Evolutionary conservation across 768 basidiomycete genomes (phyloP), one percentile per base, ranked within the genome.

Genomic region (Russula ochroleuca): DNA sequence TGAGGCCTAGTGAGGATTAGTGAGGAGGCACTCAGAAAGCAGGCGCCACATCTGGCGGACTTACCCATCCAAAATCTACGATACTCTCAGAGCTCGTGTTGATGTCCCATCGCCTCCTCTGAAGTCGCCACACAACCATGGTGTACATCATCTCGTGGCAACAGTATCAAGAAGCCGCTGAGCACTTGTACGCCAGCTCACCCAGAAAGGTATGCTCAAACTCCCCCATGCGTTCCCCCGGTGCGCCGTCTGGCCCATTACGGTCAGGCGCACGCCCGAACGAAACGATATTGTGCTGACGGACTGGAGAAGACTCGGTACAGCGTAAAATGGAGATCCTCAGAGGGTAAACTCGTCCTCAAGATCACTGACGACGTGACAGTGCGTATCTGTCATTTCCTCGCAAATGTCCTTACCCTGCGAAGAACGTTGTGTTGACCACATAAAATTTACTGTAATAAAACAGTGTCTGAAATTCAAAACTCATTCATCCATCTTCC

Each of bases 401-500:
- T 45, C 40, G 21, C 62, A 33, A 47, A 15, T 28, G 28, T 28
- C 28, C 28, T 23, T 19, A 10, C 38, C 59, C 47, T n/a, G 19
- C 53, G 50, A 52, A 10, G 14, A 9, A 33, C 5, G 14, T 25
- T 21, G 6, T 11, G 6, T 51, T 19, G 28, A 33, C 8, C 19
- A 17, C 15, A 15, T 8, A 17, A 25, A 10, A 11, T n/a, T n/a
- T n/a, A n/a, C 37, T 2, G 7, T 37, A 28, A 28, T 7, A 73
- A 19, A 28, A 7, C 73, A 98, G 96, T 96, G 94, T 74, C 80
- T 98, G 69, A 97, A 95, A 75, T 98, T 96, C 80, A 94, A 95
- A 75, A 96, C 95, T 1, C 86, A 88, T 69, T 97, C 94, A 3
- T 92, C 91, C 56, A 87, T 96, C 72, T 93, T 92, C 76, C 86